Evolutionary conservation across 345 rosid species (phyloP).

Genomic region (Populus nigra): DNA sequence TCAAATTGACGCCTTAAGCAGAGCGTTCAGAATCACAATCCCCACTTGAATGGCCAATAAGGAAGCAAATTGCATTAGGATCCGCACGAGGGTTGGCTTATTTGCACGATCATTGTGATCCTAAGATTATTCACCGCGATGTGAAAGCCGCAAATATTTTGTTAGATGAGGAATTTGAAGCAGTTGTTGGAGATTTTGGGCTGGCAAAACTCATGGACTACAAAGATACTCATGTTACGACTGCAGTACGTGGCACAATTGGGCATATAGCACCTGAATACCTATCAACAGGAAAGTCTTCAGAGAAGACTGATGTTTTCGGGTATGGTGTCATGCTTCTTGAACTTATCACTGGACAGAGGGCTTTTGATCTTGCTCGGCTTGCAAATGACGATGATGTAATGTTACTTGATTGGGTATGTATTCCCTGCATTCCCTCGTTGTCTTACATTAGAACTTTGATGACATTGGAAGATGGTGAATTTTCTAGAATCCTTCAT

Average conservation of each 20-base stretch:
- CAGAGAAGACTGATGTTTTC: constrained; percentile 97
- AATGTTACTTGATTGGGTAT: constrained; percentile 96
- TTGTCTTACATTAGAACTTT: background rate
- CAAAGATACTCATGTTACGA: constrained; percentile 88
- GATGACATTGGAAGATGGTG: background rate
- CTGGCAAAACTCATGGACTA: constrained; percentile 90
- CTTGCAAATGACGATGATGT: constrained; percentile 92
- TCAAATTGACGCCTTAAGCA: constrained; percentile 24
- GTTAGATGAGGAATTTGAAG: constrained; percentile 90
- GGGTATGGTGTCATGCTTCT: constrained; percentile 99
- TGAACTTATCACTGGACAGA: constrained; percentile 90
- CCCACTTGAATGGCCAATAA: constrained; percentile 65
- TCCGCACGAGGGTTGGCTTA: constrained; percentile 90
- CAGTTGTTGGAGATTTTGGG: constrained; percentile 96
- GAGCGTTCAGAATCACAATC: constrained; percentile 53
- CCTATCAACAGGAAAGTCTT: constrained; percentile 84
- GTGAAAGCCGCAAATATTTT: constrained; percentile 94
- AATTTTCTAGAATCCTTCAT: background rate
- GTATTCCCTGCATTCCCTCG: constrained; percentile 9
- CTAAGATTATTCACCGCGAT: constrained; percentile 92
- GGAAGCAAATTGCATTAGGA: constrained; percentile 76
- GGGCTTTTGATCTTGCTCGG: constrained; percentile 94
- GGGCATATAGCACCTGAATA: constrained; percentile 98
- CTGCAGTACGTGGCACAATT: constrained; percentile 96
- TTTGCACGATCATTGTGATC: constrained; percentile 92